phyloP scores from a whole-genome alignment of 2,329 filamentous ascomycete species.

The Phialocephala subalpina region DNA sequence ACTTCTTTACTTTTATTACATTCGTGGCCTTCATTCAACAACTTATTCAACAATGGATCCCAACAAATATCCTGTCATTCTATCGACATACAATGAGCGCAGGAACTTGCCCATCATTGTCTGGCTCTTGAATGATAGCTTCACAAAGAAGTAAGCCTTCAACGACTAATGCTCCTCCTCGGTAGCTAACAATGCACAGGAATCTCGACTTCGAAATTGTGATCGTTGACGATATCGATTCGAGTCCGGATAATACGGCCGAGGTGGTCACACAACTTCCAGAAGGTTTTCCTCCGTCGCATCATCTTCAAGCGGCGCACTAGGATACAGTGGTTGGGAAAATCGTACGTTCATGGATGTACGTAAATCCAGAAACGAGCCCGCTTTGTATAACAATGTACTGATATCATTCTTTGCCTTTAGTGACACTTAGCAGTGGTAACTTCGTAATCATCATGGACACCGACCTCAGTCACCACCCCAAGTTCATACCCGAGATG shows the following conservation, averaged over 20 bases:
- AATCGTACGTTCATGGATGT: conserved; percentile 40
- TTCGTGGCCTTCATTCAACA: too few species aligned
- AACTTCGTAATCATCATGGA: conserved; percentile 99
- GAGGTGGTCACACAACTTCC: conserved; percentile 88
- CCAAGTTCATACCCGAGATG: conserved; percentile 98
- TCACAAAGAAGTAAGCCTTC: conserved; percentile 78
- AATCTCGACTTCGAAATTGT: conserved; percentile 97
- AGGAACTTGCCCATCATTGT: conserved; percentile 95
- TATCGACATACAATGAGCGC: conserved; percentile 98
- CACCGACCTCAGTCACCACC: conserved; percentile 98
- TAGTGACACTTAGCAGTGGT: conserved; percentile 81
- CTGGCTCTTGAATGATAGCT: conserved; percentile 92
- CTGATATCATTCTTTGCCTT: background rate
- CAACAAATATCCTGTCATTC: conserved; percentile 94
- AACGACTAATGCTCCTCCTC: background rate
- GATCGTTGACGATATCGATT: conserved; percentile 98
- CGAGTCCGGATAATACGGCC: conserved; percentile 94
- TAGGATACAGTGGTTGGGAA: conserved; percentile 61
- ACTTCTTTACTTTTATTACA: too few species aligned
- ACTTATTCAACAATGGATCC: too few species aligned
- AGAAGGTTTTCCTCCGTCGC: conserved; percentile 81
- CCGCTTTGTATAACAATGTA: background rate
- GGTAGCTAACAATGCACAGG: conserved; percentile 53
- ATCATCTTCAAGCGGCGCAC: conserved; percentile 86
- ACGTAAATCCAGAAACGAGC: background rate